Evolutionary conservation across 306 rosid species (phyloP), one percentile per base, ranked within the genome.

Genomic region (Quercus variabilis): DNA sequence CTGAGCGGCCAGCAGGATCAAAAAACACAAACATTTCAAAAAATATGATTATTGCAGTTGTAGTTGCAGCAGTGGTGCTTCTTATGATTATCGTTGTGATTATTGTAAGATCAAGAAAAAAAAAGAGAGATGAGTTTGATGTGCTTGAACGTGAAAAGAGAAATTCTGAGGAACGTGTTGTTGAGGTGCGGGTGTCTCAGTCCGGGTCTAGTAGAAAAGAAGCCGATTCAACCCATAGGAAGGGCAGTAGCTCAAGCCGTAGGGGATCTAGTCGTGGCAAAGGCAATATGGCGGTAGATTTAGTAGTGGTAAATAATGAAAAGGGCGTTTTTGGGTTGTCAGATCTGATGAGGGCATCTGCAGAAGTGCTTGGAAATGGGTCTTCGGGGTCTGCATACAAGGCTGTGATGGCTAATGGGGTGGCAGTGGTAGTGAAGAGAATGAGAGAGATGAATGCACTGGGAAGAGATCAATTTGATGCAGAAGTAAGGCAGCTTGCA

Each of bases 361-460:
- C 97, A 0, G 97, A 92, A 65, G 97, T 94, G 17, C 84, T 94
- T 11, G 93, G 97, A 30, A 89, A 84, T 73, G 97, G 98, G 20
- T 85, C 87, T 20, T 75, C 86, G 67, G 94, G 97, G 20, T 94
- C 94, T 1, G 87, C 97, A 41, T 94, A 94, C 76, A 94, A 91
- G 82, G 97, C 97, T 13, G 87, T 91, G 18, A 84, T 94, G 92
- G 81, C 83, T 15, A 91, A 92, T 81, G 97, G 97, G 31, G 78
- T 90, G 12, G 86, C 97, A 4, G 97, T 94, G 72, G 97, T 89
- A 38, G 98, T 91, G 74, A 94, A 94, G 82, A 89, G 98, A 82
- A 88, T 87, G 20, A 86, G 85, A 65, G 97, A 90, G 60, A 85
- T 92, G 90, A 94, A 85, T 83, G 80, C 82, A 9, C 71, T 88